Evolutionary conservation across 805 yeast genomes (phyloP).

Genomic region (Nakazawaea pomicola): DNA sequence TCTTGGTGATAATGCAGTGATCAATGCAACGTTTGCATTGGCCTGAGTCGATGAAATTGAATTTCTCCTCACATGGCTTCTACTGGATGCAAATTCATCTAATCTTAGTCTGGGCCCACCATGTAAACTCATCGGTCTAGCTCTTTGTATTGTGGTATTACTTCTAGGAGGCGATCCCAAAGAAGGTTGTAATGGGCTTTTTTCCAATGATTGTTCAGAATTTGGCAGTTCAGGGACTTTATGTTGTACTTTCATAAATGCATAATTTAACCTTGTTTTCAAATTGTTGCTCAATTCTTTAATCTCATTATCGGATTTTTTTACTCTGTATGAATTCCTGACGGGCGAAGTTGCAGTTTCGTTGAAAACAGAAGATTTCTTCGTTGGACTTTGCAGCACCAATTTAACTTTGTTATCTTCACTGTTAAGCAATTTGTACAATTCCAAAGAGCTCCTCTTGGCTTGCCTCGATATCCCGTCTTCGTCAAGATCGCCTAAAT

Average conservation of each 20-base stretch:
- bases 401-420: slow-evolving; percentile 9
- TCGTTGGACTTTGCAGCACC: slow-evolving; percentile 9
- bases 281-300: slow-evolving; percentile 31
- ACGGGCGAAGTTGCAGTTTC: slow-evolving; percentile 21
- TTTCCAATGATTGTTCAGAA: slow-evolving; percentile 9
- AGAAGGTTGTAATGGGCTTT: slow-evolving; percentile 1
- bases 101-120: slow-evolving; percentile 11
- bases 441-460: slow-evolving; percentile 28
- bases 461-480: slow-evolving; percentile 15
- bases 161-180: slow-evolving; percentile 2
- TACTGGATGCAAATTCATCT: slow-evolving; percentile 11
- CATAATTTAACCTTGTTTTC: slow-evolving; percentile 30
- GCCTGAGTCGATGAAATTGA: not conserved
- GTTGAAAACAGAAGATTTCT: slow-evolving; percentile 21
- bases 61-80: slow-evolving; percentile 3
- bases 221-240: slow-evolving; percentile 17
- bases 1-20: slow-evolving; percentile 11
- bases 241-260: slow-evolving; percentile 30
- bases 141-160: not conserved
- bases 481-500: not conserved
- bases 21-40: slow-evolving; percentile 11
- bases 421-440: slow-evolving; percentile 22
- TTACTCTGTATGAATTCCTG: slow-evolving; percentile 22
- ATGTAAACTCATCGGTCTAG: slow-evolving; percentile 11
- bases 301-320: slow-evolving; percentile 27